Evolutionary conservation across 805 yeast species (phyloP), one percentile per base, ranked within the genome.

Genomic region (Starmerella scarabaei): DNA sequence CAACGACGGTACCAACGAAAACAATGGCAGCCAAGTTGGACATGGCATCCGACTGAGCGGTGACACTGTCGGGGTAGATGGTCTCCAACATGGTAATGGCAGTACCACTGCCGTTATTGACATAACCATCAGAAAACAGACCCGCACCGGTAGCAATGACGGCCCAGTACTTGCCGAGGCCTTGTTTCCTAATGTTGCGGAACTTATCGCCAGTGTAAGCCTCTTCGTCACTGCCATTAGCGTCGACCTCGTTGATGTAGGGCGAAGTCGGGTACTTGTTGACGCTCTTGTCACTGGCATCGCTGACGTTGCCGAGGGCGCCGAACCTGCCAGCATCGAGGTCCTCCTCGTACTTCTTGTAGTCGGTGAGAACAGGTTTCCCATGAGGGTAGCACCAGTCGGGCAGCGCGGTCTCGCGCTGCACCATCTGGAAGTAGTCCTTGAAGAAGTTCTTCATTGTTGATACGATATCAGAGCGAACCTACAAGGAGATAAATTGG

Each of bases 101-200:
- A 8, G 91, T 71, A 43, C 82, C 72, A 42, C 83, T 80, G 38
- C 91, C 76, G 44, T 82, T 83, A 59, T 85, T 85, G 45, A 83
- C 79, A 57, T 85, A 86, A 39, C 96, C 96, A 61, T 88, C 97
- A 28, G 93, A 78, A 61, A 86, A 85, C 34, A 86, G 67, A 40
- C 95, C 96, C 0, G 94, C 91, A 47, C 96, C 96, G 1, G 94
- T 77, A 11, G 83, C 77, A 47, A 80, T 66, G 36, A 81, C 75
- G 5, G 91, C 76, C 79, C 84, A 71, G 48, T 66, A 67, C 49
- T 64, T 65, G 36, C 53, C 50, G 17, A 43, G 26, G 8, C 48
- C 45, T 23, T 23, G 7, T n/a, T n/a, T n/a, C n/a, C n/a, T n/a
- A n/a, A n/a, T n/a, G n/a, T n/a, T n/a, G 26, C 26, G 26, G 7